Evolutionary conservation across 1,284 basidiomycete species (phyloP), one percentile per base, ranked within the genome.

Genomic region (Ganoderma sinense): DNA sequence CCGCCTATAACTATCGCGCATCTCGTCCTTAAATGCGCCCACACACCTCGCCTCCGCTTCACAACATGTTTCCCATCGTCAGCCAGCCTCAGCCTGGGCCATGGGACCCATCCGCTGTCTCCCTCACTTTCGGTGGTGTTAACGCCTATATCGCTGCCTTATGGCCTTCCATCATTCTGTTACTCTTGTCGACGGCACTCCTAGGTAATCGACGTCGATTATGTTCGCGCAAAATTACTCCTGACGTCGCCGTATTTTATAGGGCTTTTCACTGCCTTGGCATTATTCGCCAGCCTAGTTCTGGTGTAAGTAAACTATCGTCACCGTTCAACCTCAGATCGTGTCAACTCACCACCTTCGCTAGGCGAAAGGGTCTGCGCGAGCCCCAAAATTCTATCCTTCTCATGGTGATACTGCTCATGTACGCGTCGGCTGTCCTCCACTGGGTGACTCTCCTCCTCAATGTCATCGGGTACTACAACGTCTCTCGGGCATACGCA

Each of bases 381-480:
- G 31, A 43, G 7, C 33, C 16, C 20, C 14, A 18, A 7, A 48
- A 23, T 7, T 18, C 43, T 18, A 20, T 40, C 0, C 33, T 64
- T 20, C 39, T 64, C n/a, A 2, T 40, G n/a, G 62, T 43, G 10
- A 55, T 48, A 6, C n/a, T 64, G 7, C 10, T 64, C n/a, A 64
- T 64, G 62, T 64, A 64, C 20, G 62, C 62, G 20, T 64, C 62
- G 10, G 48, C 43, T 6, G 45, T 53, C 45, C 7, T 39, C 31
- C 48, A 64, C n/a, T 64, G 62, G 62, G 29, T n/a, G 4, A 31
- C 45, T 10, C 45, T 55, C 48, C 48, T 64, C 45, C 48, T 64
- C 62, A 64, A 53, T 48, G 33, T 41, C 62, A 64, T 53, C 48
- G 62, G 62, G 11, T 33, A 51, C 16, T 64, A 64, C 33, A 39